Evolutionary conservation across 2,329 filamentous ascomycete species (phyloP), one percentile per base, ranked within the genome.

Genomic region (Penicillium brevicompactum): DNA sequence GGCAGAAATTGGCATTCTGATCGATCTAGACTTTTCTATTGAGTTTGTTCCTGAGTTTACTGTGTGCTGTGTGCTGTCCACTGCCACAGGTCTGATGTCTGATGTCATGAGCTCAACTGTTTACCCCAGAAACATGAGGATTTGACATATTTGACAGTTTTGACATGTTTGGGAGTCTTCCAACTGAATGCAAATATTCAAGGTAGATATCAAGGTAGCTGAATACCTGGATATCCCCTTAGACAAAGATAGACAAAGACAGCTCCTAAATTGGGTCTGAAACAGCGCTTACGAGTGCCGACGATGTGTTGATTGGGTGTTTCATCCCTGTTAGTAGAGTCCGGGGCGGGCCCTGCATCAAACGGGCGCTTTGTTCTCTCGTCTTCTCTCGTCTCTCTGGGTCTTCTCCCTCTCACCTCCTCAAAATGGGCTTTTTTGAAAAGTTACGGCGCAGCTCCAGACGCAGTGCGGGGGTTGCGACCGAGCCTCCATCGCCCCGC

Each of bases 361-460:
- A 51, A 37, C 27, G n/a, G 42, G 55, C 27, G 41, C 4, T 52
- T 46, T 49, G 37, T 54, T 47, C 34, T 41, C 56, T 49, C 40
- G 50, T 52, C 43, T 58, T 54, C 47, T 49, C 51, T 46, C 51
- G 40, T 46, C 38, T 51, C 49, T 18, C 42, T 16, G 18, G 18
- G 18, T 18, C 18, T 18, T 18, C 18, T 18, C 18, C 42, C 51
- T 44, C 21, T 34, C 53, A 52, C 37, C 27, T 44, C 37, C 27
- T 13, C 8, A 46, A 34, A 46, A 73, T 73, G 70, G 69, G 69
- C 49, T 62, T 73, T 46, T 57, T 73, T 46, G 64, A 66, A 46
- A 66, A 65, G 45, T 51, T 73, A 51, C 65, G 66, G 40, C 59
- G 63, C 45, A 68, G 68, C 43, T 69, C 68, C 45, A 60, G 66